Evolutionary conservation across 176 grass and related monocot species (phyloP), one percentile per base, ranked within the genome.

Genomic region (Oryza rufipogon): DNA sequence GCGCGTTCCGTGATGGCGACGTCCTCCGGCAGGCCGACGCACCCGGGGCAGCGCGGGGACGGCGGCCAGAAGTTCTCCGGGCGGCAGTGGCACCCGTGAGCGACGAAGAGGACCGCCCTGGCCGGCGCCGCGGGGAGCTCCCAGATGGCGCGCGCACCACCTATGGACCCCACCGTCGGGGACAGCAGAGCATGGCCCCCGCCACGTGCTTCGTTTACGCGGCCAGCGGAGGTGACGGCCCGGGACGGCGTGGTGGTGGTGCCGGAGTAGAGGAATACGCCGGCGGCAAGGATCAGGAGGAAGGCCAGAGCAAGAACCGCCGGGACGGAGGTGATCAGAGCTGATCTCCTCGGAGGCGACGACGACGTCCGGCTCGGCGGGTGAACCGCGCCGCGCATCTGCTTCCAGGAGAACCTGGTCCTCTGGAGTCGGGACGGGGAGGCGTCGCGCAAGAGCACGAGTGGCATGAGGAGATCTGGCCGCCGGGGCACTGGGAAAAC

Each of bases 31-130:
- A 94, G 76, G 5, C 92, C 87, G 1, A 84, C 83, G 63, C 92
- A 97, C 8, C 83, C 45, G 1, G 90, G 80, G 68, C 92, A 94
- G 64, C 74, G 75, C 51, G 80, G 69, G 85, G 92, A 94, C 47
- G 23, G 66, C 25, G 87, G 75, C 89, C 94, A 97, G 83, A 94
- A 94, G 74, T 97, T 94, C 61, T 81, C 91, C 17, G 89, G 89
- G 3, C 83, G 85, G 80, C 91, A 83, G 39, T 39, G 65, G 89
- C 94, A 96, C n/a, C 92, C 94, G 61, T 94, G 90, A 76, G 92
- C 95, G 68, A 94, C 22, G 66, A 97, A 87, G 74, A 94, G 77
- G 61, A 92, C 78, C 41, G 75, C 90, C 65, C 68, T 87, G 16
- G 90, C 86, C 39, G 86, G 83, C 38, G 49, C 74, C 46, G 81